These are phyloP conservation scores for Alnus rubra DNA, from an alignment of 306 rosid species.

Conservation along the genomic window DNA sequence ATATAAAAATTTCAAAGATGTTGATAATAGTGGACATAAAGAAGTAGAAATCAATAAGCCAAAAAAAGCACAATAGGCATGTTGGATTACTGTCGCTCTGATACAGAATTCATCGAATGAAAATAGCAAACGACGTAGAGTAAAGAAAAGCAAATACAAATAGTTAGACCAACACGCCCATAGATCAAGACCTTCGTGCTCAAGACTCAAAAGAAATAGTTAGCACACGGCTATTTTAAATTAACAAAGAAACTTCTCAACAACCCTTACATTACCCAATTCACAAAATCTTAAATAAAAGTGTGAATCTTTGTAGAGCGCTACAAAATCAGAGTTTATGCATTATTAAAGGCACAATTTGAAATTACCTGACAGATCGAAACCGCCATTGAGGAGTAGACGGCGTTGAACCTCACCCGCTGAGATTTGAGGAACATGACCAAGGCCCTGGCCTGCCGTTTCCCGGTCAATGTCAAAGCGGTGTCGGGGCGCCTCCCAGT, in stretches of 20 bases:
- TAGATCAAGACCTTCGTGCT: too few relatives aligned
- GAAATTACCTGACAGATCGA: conserved; percentile 66
- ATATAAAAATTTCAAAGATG: background rate
- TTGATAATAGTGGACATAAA: background rate
- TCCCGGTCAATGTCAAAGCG: conserved; percentile 63
- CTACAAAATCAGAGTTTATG: background rate
- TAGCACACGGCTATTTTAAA: background rate
- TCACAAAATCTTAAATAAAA: background rate
- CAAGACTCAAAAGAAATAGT: too few relatives aligned
- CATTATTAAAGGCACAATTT: background rate
- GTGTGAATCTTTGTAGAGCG: background rate
- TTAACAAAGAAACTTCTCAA: background rate
- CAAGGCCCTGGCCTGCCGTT: conserved; percentile 88
- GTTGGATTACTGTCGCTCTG: too few relatives aligned
- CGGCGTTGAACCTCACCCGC: conserved; percentile 72
- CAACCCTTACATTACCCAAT: background rate
- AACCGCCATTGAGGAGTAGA: conserved; percentile 71
- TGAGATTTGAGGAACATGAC: conserved; percentile 89
- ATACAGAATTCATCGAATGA: too few relatives aligned
- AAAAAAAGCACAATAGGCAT: background rate
- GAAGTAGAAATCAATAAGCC: background rate
- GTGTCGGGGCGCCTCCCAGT: conserved; percentile 74
- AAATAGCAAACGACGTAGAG: too few relatives aligned
- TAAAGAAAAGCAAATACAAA: too few relatives aligned
- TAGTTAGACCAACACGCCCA: too few relatives aligned